Evolutionary conservation across 345 rosid genomes (phyloP).

Genomic region (Eucalyptus viminalis): DNA sequence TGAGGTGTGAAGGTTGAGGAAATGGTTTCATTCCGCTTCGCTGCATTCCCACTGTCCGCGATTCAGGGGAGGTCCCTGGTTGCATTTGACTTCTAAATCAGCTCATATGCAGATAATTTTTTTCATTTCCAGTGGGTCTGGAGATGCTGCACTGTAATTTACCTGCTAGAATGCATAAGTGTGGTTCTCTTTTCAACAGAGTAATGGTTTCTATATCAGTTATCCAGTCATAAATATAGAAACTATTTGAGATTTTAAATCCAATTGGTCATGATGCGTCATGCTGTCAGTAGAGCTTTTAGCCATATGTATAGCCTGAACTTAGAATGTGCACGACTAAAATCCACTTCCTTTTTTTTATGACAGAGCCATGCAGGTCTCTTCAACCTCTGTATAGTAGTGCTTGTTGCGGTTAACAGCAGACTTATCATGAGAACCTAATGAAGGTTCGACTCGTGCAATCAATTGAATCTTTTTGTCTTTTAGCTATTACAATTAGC

Average conservation of each 20-base stretch:
- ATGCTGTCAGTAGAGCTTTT: neutral
- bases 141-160: neutral
- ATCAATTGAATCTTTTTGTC: neutral
- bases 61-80: neutral
- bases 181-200: neutral
- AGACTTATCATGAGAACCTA: conserved; percentile 85
- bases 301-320: neutral
- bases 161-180: neutral
- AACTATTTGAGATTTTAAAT: neutral
- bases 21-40: neutral
- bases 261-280: neutral
- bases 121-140: neutral
- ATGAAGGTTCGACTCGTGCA: conserved; percentile 56
- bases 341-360: neutral
- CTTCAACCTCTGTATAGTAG: conserved; percentile 92
- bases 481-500: neutral
- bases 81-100: neutral
- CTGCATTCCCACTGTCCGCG: neutral
- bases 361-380: conserved; percentile 98
- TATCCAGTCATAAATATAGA: neutral
- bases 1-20: neutral
- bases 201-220: neutral
- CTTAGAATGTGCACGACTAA: neutral
- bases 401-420: conserved; percentile 94
- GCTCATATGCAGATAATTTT: neutral